Evolutionary conservation across 164 flowering plant species (phyloP).

Genomic region (Sextonia rubra): DNA sequence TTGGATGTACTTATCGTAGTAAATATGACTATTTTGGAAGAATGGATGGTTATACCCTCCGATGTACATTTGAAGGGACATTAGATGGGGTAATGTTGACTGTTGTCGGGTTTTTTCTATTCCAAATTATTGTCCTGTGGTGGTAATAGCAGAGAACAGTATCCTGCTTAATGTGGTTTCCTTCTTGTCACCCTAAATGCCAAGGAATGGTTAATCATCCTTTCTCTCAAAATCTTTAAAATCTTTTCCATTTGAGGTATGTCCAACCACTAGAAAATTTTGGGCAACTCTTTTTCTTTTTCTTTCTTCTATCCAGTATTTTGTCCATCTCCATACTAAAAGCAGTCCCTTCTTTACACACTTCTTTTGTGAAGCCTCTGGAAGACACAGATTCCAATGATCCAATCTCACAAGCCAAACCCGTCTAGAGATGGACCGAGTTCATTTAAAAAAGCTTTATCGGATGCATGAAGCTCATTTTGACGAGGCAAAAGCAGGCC

Average conservation of each 20-base stretch:
- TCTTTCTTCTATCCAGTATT: neutral
- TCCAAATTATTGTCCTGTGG: neutral
- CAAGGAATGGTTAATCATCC: neutral
- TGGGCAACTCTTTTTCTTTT: neutral
- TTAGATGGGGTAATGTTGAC: neutral
- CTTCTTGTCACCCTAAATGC: neutral
- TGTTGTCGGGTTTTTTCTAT: neutral
- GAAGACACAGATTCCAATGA: neutral
- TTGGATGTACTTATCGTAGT: neutral
- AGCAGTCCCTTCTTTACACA: neutral
- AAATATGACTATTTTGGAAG: neutral
- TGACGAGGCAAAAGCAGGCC: neutral
- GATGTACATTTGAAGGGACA: neutral
- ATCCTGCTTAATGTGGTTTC: neutral
- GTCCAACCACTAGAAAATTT: neutral
- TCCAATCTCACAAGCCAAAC: neutral
- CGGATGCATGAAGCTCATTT: neutral
- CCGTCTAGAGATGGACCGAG: neutral
- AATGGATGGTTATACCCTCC: neutral
- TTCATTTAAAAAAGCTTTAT: neutral
- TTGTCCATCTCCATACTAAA: neutral
- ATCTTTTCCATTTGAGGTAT: neutral
- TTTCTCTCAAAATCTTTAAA: neutral
- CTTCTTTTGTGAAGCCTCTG: slow-evolving; percentile 4
- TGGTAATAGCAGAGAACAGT: neutral